phyloP scores from a whole-genome alignment of 176 grass and related monocot genomes.

The Cymbopogon citratus region DNA sequence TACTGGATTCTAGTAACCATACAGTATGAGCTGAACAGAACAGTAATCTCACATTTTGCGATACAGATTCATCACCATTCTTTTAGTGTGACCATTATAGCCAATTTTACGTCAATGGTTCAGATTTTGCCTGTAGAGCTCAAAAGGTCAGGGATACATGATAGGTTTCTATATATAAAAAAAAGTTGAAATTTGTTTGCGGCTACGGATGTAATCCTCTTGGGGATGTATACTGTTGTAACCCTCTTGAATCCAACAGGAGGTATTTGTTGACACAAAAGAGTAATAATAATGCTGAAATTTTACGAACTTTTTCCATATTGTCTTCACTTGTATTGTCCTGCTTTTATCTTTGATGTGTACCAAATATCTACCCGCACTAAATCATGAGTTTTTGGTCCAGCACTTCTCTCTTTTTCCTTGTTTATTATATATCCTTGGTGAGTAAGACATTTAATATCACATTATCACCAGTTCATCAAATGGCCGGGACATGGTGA shows the following conservation, averaged over 20 bases:
- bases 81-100: constrained; percentile 18
- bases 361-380: neutral
- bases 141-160: constrained; percentile 27
- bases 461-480: neutral
- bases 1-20: constrained; percentile 60
- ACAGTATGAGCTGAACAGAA: constrained; percentile 33
- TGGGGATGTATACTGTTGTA: constrained; percentile 20
- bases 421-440: neutral
- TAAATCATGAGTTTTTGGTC: neutral
- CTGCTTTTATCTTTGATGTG: neutral
- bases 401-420: neutral
- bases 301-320: neutral
- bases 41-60: neutral
- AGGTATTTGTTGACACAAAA: constrained; percentile 27
- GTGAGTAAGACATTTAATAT: neutral
- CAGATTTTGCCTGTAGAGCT: constrained; percentile 38
- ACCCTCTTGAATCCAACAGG: constrained; percentile 15
- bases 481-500: neutral
- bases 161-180: constrained; percentile 36
- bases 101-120: constrained; percentile 9
- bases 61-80: constrained; percentile 32
- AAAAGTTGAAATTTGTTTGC: constrained; percentile 28
- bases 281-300: neutral
- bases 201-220: neutral
- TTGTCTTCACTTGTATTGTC: neutral